Conservation (phyloP, 345 rosid species). For the Lepidium sativum region DNA sequence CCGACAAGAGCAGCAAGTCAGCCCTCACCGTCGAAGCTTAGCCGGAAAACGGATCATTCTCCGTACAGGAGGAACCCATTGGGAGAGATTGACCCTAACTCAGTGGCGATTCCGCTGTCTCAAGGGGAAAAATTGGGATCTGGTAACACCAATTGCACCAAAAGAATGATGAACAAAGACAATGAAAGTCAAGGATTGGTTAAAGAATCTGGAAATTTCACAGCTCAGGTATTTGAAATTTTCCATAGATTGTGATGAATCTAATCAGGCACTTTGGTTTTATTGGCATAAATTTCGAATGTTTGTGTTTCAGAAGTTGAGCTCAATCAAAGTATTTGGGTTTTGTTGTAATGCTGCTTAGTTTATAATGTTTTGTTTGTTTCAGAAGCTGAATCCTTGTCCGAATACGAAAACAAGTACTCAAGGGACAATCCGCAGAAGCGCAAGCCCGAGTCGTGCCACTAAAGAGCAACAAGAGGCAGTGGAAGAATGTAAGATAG, state of each 20-base stretch:
- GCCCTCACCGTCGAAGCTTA: conserved; percentile 45
- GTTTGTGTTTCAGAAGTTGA: neutral
- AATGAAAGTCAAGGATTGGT: conserved; percentile 4
- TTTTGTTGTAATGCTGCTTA: neutral
- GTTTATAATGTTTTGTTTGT: neutral
- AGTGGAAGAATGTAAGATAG: conserved; percentile 31
- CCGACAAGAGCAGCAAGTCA: conserved; percentile 43
- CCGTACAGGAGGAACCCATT: conserved; percentile 71
- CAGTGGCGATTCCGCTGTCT: conserved; percentile 35
- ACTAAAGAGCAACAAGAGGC: conserved; percentile 28
- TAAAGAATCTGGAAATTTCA: conserved; percentile 26
- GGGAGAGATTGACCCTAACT: conserved; percentile 57
- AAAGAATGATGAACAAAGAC: conserved; percentile 22
- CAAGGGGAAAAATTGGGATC: conserved; percentile 23
- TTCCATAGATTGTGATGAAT: neutral
- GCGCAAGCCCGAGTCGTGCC: conserved; percentile 18
- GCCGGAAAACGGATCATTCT: conserved; percentile 79
- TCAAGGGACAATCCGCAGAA: conserved; percentile 26
- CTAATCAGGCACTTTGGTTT: neutral
- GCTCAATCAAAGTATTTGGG: too few relatives aligned
- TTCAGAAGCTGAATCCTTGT: conserved; percentile 34
- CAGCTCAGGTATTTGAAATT: conserved; percentile 29
- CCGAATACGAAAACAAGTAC: conserved; percentile 13
- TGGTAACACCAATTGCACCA: conserved; percentile 16
- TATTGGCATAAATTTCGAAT: neutral